Evolutionary conservation across 2,329 filamentous ascomycete species (phyloP).

Genomic region (Talaromyces albobiverticillius): DNA sequence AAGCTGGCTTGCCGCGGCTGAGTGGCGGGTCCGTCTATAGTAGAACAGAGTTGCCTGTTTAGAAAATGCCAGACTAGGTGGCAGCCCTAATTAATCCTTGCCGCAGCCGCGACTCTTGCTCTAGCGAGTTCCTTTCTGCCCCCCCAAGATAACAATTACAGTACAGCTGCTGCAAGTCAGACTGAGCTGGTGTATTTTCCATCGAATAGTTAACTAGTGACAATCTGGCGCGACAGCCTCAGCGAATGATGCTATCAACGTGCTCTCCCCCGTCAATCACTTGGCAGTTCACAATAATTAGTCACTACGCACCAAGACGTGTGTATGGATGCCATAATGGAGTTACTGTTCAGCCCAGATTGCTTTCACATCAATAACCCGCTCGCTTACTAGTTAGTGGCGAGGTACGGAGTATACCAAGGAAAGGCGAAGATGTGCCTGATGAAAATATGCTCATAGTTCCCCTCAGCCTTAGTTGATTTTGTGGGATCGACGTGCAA

Average conservation of each 20-base stretch:
- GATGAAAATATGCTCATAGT: background rate
- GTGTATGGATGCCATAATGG: too few relatives aligned
- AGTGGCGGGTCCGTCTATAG: background rate
- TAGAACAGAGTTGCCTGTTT: background rate
- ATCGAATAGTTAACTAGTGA: background rate
- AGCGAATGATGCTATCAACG: background rate
- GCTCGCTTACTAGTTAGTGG: background rate
- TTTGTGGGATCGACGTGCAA: slow-evolving; percentile 1
- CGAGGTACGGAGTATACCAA: background rate
- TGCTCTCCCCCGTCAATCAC: background rate
- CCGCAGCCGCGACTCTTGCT: too few relatives aligned
- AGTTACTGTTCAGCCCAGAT: background rate
- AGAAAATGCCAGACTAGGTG: background rate
- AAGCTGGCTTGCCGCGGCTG: background rate
- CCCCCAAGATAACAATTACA: slow-evolving; percentile 3
- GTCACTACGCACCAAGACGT: background rate
- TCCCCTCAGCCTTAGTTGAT: background rate
- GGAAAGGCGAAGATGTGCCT: background rate
- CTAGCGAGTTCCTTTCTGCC: too few relatives aligned
- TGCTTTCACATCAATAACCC: background rate
- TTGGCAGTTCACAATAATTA: background rate
- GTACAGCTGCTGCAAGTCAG: background rate
- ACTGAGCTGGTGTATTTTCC: background rate
- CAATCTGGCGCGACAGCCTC: background rate
- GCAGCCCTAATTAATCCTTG: slow-evolving; percentile 5